phyloP scores from a whole-genome alignment of 495 filamentous ascomycete species.

The Penicillium turbatum region DNA sequence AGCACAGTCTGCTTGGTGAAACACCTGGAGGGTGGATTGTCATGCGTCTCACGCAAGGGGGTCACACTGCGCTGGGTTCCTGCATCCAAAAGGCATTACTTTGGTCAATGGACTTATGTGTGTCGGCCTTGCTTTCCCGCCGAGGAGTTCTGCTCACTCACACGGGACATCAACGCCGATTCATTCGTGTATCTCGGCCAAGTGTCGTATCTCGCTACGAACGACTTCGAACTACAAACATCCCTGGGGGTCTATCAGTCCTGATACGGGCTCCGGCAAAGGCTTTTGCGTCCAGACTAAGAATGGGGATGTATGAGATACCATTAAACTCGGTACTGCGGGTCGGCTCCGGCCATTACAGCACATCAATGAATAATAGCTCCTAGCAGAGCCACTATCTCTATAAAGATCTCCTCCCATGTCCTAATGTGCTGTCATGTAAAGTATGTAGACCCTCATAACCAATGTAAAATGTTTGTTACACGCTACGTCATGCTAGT shows the following conservation, averaged over 20 bases:
- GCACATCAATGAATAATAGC: not conserved
- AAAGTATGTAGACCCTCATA: not conserved
- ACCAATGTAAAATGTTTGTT: not conserved
- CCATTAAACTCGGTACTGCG: not conserved
- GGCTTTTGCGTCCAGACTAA: not conserved
- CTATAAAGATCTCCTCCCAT: not conserved
- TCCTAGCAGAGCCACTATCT: not conserved
- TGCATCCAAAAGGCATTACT: not conserved
- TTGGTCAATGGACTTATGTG: not conserved
- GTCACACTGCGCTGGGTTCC: not conserved
- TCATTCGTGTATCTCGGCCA: not conserved
- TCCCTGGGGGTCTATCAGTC: not conserved
- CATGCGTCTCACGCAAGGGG: not conserved
- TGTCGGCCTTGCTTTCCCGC: not conserved
- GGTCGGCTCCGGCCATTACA: slow-evolving; percentile 2
- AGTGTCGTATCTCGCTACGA: not conserved
- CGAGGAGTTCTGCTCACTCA: not conserved
- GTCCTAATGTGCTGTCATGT: not conserved
- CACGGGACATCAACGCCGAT: not conserved
- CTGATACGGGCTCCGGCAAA: not conserved
- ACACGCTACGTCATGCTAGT: not conserved
- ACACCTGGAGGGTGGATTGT: not conserved
- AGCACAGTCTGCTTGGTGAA: not conserved
- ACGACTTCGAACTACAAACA: not conserved
- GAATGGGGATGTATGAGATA: not conserved